These are phyloP conservation scores for Xylaria sp. DNA, from an alignment of 2,329 filamentous ascomycete species.

Conservation along the genomic window DNA sequence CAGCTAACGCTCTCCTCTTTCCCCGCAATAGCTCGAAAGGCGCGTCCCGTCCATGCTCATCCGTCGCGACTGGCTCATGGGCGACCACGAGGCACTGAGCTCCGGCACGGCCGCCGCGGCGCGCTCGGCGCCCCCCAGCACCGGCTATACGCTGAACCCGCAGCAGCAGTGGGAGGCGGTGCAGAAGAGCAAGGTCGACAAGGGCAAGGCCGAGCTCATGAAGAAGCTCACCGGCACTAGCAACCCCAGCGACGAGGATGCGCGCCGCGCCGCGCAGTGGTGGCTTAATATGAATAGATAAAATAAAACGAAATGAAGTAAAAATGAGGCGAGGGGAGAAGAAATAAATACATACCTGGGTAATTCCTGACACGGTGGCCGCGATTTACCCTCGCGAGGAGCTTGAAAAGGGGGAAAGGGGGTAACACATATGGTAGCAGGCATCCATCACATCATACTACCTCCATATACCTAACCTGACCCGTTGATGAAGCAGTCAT, in stretches of 20 bases:
- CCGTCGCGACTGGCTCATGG: slow-evolving; percentile 62
- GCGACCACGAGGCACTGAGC: slow-evolving; percentile 55
- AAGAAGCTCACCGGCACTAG: slow-evolving; percentile 55
- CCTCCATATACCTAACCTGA: no score
- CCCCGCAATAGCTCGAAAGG: slow-evolving; percentile 60
- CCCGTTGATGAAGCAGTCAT: neutral
- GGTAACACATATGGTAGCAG: neutral
- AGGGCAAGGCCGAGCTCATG: slow-evolving; percentile 57
- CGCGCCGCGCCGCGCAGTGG: slow-evolving; percentile 54
- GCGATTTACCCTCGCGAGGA: neutral
- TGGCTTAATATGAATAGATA: slow-evolving; percentile 50
- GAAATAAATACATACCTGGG: no score
- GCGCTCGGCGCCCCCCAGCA: slow-evolving; percentile 50
- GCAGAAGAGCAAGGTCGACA: slow-evolving; percentile 59
- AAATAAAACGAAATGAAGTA: no score
- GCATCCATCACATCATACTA: no score
- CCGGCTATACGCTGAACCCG: slow-evolving; percentile 56
- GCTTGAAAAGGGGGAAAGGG: neutral
- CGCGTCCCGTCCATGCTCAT: slow-evolving; percentile 73
- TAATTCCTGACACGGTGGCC: no score
- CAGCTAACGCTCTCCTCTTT: neutral
- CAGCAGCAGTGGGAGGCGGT: slow-evolving; percentile 61
- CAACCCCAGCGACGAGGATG: slow-evolving; percentile 50
- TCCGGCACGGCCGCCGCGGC: slow-evolving; percentile 59
- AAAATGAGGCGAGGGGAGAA: no score